phyloP scores from a whole-genome alignment of 345 rosid species.

The Salix brachista region DNA sequence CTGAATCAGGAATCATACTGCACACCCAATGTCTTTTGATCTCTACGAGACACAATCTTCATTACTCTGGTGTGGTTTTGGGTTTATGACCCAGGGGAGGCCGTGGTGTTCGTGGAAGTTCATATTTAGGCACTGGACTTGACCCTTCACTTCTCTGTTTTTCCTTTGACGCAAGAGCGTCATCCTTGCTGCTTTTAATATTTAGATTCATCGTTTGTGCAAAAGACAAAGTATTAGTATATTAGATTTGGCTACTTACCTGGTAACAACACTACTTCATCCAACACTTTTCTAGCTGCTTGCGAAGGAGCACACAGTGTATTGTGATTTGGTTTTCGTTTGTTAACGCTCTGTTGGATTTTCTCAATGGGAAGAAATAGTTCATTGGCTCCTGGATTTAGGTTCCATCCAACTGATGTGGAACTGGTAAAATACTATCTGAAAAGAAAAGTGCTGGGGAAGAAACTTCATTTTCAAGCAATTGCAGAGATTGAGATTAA shows the following conservation, averaged over 20 bases:
- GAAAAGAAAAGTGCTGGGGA: conserved; percentile 60
- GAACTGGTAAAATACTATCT: conserved; percentile 66
- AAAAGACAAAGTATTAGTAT: background rate
- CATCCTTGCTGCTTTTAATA: background rate
- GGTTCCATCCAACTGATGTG: conserved; percentile 77
- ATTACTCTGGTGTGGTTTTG: conserved; percentile 45
- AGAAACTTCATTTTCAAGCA: conserved; percentile 29
- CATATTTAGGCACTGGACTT: conserved; percentile 68
- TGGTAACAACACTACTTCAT: background rate
- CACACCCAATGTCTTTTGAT: conserved; percentile 48
- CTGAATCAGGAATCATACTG: conserved; percentile 26
- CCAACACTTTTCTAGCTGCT: background rate
- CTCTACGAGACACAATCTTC: conserved; percentile 27
- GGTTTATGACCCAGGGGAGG: conserved; percentile 73
- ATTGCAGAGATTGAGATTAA: conserved; percentile 63
- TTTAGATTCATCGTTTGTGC: background rate
- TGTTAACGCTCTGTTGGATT: background rate
- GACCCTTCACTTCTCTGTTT: conserved; percentile 22
- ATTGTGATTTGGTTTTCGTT: background rate
- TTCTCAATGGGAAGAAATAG: conserved; percentile 39
- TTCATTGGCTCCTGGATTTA: conserved; percentile 57
- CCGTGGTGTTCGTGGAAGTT: conserved; percentile 55
- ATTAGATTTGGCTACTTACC: background rate
- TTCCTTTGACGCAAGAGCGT: background rate
- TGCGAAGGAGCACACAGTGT: background rate